Evolutionary conservation across 2,329 filamentous ascomycete species (phyloP).

Genomic region (Talaromyces rugulosus): DNA sequence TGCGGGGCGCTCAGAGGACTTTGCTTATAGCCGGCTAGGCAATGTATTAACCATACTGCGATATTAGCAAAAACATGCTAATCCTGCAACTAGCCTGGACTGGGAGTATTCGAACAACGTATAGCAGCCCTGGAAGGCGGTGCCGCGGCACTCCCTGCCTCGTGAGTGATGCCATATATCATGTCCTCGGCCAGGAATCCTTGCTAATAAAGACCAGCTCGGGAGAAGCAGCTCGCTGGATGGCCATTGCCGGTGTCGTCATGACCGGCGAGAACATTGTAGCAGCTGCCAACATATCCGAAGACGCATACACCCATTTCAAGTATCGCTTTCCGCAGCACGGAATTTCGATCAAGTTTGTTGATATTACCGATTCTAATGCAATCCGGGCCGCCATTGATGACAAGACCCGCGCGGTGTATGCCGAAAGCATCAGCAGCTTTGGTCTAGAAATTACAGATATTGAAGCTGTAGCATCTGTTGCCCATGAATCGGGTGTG

Average conservation of each 20-base stretch:
- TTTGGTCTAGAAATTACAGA: slow-evolving; percentile 85
- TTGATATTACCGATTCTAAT: slow-evolving; percentile 68
- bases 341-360: slow-evolving; percentile 78
- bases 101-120: slow-evolving; percentile 46
- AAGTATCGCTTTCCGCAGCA: slow-evolving; percentile 78
- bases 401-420: slow-evolving; percentile 83
- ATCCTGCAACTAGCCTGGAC: slow-evolving; percentile 24
- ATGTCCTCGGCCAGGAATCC: neutral
- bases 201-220: slow-evolving; percentile 29
- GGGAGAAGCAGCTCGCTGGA: slow-evolving; percentile 83
- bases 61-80: neutral
- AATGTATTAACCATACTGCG: slow-evolving; percentile 18
- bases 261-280: slow-evolving; percentile 85
- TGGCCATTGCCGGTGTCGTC: slow-evolving; percentile 72
- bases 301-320: slow-evolving; percentile 90
- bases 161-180: slow-evolving; percentile 38
- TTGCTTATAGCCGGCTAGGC: slow-evolving; percentile 45
- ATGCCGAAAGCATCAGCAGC: slow-evolving; percentile 85
- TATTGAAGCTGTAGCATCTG: slow-evolving; percentile 73
- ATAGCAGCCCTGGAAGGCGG: slow-evolving; percentile 38
- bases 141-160: slow-evolving; percentile 67
- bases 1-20: slow-evolving; percentile 63
- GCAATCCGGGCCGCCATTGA: slow-evolving; percentile 76
- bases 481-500: slow-evolving; percentile 66
- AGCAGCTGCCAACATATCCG: slow-evolving; percentile 79